Conservation (phyloP, 257 asterid genomes). For the Cruciata laevipes region DNA sequence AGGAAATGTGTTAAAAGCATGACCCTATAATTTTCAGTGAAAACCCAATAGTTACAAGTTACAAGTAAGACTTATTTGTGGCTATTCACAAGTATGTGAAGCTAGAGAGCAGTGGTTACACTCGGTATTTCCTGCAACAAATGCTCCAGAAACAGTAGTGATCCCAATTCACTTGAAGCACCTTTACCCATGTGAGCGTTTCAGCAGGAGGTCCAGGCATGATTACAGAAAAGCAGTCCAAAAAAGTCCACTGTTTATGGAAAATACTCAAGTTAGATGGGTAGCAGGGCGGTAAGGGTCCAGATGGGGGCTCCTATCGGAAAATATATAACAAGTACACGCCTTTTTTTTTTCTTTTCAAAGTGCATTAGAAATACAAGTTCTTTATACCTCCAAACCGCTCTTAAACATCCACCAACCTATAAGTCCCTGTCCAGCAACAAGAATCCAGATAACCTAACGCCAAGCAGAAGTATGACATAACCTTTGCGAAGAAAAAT, state of each 20-base stretch:
- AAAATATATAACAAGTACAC: constrained; percentile 12
- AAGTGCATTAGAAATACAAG: constrained; percentile 1
- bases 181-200: constrained; percentile 74
- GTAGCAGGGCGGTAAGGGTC: constrained; percentile 93
- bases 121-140: constrained; percentile 99
- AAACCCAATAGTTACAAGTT: constrained; percentile 10
- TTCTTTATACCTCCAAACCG: constrained; percentile 75
- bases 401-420: constrained; percentile 99
- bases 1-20: constrained; percentile 87
- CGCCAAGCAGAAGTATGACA: constrained; percentile 59
- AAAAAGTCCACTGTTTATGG: constrained; percentile 71
- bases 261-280: constrained; percentile 91
- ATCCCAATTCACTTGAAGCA: constrained; percentile 71
- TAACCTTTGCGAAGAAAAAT: constrained; percentile 88
- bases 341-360: constrained; percentile 10
- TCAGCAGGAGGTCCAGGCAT: constrained; percentile 96
- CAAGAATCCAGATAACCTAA: constrained; percentile 81
- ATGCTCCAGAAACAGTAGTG: constrained; percentile 93
- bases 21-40: constrained; percentile 48
- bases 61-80: neutral
- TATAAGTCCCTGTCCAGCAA: constrained; percentile 93
- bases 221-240: constrained; percentile 94
- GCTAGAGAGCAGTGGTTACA: constrained; percentile 19
- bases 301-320: constrained; percentile 72
- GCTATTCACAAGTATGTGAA: constrained; percentile 1